Conservation (phyloP, 257 asterid species). For the Solanum raphanifolium region DNA sequence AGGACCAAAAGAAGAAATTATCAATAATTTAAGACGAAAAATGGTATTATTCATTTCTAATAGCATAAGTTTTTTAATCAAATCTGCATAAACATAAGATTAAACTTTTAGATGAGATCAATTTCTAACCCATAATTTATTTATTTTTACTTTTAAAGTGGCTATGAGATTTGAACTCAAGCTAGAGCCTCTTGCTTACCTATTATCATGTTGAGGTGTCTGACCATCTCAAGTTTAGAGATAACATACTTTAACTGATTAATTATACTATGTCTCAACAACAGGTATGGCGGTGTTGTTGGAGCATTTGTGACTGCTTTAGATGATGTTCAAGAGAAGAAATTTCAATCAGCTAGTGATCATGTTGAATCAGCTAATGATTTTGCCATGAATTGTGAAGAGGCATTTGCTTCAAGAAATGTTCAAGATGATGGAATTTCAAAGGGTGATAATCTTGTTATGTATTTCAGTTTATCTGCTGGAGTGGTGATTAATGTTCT, state of each 20-base stretch:
- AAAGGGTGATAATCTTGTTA: background rate
- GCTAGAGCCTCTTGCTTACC: background rate
- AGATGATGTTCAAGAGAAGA: background rate
- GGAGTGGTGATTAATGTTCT: background rate
- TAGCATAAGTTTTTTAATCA: too few relatives aligned
- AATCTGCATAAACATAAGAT: too few relatives aligned
- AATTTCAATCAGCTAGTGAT: background rate
- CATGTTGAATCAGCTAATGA: background rate
- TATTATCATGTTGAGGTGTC: background rate
- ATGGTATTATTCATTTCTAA: too few relatives aligned
- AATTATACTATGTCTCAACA: background rate
- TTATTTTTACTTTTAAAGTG: too few relatives aligned
- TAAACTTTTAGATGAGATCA: too few relatives aligned
- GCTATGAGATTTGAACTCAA: background rate
- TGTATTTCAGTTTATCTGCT: background rate
- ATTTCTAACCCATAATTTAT: too few relatives aligned
- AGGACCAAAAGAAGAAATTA: background rate
- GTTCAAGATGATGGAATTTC: background rate
- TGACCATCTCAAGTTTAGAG: background rate
- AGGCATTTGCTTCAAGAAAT: background rate
- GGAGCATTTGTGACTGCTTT: background rate
- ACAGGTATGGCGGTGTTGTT: background rate
- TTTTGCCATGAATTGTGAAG: background rate
- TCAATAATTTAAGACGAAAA: background rate
- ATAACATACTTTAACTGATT: background rate